These are phyloP conservation scores for Fusarium odoratissimum DNA, from an alignment of 2,329 filamentous ascomycete genomes.

Conservation along the genomic window DNA sequence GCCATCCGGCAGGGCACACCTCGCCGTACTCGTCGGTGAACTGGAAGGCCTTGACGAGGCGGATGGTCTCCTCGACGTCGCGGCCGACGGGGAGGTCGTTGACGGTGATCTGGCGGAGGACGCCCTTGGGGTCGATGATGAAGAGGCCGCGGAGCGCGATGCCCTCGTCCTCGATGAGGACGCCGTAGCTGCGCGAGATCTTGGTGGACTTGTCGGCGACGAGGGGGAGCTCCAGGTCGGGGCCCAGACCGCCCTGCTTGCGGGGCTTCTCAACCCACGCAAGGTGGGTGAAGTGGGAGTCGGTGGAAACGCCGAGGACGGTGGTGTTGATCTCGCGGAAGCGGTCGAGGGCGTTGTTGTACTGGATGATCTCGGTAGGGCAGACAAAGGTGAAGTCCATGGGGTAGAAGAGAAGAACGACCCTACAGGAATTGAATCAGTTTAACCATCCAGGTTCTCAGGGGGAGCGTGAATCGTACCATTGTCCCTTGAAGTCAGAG, in stretches of 20 bases:
- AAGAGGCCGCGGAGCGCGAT: conserved; percentile 73
- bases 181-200: conserved; percentile 71
- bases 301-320: conserved; percentile 71
- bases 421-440: conserved; percentile 53
- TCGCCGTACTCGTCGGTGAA: conserved; percentile 88
- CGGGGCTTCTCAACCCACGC: conserved; percentile 69
- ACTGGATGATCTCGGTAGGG: conserved; percentile 74
- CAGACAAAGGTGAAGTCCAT: conserved; percentile 77
- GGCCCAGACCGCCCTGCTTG: conserved; percentile 71
- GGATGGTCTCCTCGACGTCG: conserved; percentile 72
- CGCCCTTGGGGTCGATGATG: conserved; percentile 73
- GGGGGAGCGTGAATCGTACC: conserved; percentile 48
- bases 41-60: conserved; percentile 79
- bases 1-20: conserved; percentile 69
- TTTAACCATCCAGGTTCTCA: neutral
- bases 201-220: conserved; percentile 71
- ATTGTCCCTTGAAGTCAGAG: conserved; percentile 59
- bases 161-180: conserved; percentile 72
- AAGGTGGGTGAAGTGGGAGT: conserved; percentile 67
- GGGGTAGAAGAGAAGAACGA: conserved; percentile 74
- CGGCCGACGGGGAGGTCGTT: conserved; percentile 74
- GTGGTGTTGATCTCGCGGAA: conserved; percentile 69
- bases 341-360: conserved; percentile 69
- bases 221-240: conserved; percentile 69
- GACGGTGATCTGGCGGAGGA: conserved; percentile 71